phyloP scores from a whole-genome alignment of 176 grass and related monocot species.

The Carex myosuroides region DNA sequence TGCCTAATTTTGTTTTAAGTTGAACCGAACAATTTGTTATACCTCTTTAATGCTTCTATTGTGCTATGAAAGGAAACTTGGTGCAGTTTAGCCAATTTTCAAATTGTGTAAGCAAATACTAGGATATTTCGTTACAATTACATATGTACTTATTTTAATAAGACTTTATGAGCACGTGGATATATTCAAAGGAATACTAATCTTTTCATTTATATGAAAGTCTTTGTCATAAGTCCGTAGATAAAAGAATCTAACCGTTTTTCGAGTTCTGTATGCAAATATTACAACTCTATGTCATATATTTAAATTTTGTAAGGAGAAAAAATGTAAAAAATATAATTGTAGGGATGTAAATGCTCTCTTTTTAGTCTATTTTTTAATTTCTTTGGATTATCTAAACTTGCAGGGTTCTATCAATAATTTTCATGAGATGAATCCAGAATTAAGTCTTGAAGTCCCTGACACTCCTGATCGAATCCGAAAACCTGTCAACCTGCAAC shows the following conservation, averaged over 20 bases:
- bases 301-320: background rate
- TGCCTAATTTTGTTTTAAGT: background rate
- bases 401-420: constrained; percentile 23
- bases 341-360: background rate
- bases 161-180: background rate
- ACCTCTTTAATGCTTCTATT: background rate
- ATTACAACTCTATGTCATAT: background rate
- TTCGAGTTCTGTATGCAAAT: background rate
- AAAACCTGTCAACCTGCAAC: constrained; percentile 19
- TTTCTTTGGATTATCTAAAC: background rate
- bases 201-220: background rate
- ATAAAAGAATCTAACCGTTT: background rate
- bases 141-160: background rate
- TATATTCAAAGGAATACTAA: background rate
- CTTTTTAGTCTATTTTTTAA: background rate
- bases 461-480: constrained; percentile 54
- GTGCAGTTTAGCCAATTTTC: too few relatives aligned
- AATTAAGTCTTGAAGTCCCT: constrained; percentile 55
- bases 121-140: background rate
- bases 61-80: too few relatives aligned
- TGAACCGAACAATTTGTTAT: background rate
- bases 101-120: background rate
- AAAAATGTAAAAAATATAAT: background rate
- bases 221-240: background rate
- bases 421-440: constrained; percentile 37